These are phyloP conservation scores for Phytophthora constricta DNA, from an alignment of 352 stramenopile species.

Conservation along the genomic window DNA sequence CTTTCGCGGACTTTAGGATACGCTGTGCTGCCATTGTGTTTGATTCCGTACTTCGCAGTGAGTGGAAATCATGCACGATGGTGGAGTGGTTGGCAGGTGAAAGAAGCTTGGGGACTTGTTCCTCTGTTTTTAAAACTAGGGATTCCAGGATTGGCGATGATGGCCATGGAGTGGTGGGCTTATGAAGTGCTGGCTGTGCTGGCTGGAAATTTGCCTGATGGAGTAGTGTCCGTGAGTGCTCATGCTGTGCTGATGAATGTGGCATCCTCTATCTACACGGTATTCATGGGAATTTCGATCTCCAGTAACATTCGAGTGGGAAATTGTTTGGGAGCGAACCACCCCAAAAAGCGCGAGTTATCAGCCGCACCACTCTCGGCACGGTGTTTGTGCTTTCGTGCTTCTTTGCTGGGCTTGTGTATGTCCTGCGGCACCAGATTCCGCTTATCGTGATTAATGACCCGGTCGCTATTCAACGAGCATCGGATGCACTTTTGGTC, in stretches of 20 bases:
- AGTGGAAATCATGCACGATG: conserved; percentile 41
- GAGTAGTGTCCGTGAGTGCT: conserved; percentile 73
- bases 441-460: conserved; percentile 65
- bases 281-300: conserved; percentile 74
- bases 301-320: conserved; percentile 79
- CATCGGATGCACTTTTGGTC: conserved; percentile 62
- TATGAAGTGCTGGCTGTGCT: conserved; percentile 78
- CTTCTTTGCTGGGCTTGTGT: conserved; percentile 46
- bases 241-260: conserved; percentile 83
- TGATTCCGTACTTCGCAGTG: conserved; percentile 62
- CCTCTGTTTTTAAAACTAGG: conserved; percentile 63
- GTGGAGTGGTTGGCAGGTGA: conserved; percentile 60
- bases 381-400: conserved; percentile 52
- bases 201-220: conserved; percentile 70
- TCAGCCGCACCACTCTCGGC: conserved; percentile 50
- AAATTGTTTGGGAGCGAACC: conserved; percentile 82
- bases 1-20: conserved; percentile 68
- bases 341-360: conserved; percentile 68
- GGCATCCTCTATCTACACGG: conserved; percentile 65
- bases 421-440: conserved; percentile 54
- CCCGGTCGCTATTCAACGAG: conserved; percentile 48
- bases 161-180: conserved; percentile 83
- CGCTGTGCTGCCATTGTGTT: conserved; percentile 52
- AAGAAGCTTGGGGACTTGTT: conserved; percentile 44
- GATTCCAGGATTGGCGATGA: conserved; percentile 58